Percentiles rank a stretch among this genome's conserved stretches.
Evolutionary conservation across 345 rosid genomes (phyloP).

Genomic region (sweet orange (Citrus sinensis)): DVS_A1.0 CM039164.1:27223501-27224000

Average conservation of each 20-base stretch:
- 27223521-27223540: slow-evolving; percentile 39
- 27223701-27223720: slow-evolving; percentile 81
- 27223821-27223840: slow-evolving; percentile 58
- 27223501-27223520: slow-evolving; percentile 52
- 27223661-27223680: slow-evolving; percentile 45
- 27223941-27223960: slow-evolving; percentile 36
- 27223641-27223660: slow-evolving; percentile 70
- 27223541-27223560: slow-evolving; percentile 53
- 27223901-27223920: slow-evolving; percentile 55
- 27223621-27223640: slow-evolving; percentile 70
- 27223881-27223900: slow-evolving; percentile 67
- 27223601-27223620: slow-evolving; percentile 44
- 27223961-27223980: slow-evolving; percentile 44
- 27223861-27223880: slow-evolving; percentile 62
- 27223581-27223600: slow-evolving; percentile 51
- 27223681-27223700: slow-evolving; percentile 52
- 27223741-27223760: slow-evolving; percentile 60
- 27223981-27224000: slow-evolving; percentile 35
- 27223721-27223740: slow-evolving; percentile 53
- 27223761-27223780: slow-evolving; percentile 46
- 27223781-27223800: slow-evolving; percentile 52
- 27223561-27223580: slow-evolving; percentile 41
- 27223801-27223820: slow-evolving; percentile 71
- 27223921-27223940: slow-evolving; percentile 42
- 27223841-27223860: slow-evolving; percentile 37